These are phyloP conservation scores for Chytridium lagenaria DNA, from an alignment of 371 early-diverging fungal species.

Conservation along the genomic window DNA sequence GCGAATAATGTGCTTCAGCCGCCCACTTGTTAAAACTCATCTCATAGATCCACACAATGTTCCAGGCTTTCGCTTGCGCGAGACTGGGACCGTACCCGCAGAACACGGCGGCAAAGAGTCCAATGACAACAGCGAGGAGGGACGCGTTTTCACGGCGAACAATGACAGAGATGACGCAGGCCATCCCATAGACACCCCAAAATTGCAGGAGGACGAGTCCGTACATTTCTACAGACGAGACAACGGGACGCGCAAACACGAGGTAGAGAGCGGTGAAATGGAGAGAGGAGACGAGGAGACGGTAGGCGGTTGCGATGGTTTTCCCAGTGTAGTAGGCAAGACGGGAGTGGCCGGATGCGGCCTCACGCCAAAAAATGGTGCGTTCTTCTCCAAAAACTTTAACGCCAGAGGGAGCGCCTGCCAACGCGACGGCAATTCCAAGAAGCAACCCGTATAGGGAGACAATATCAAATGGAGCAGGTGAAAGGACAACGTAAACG, in stretches of 20 bases:
- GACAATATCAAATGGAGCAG: background rate
- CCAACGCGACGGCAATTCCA: slow-evolving; percentile 47
- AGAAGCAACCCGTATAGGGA: slow-evolving; percentile 44
- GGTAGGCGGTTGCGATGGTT: slow-evolving; percentile 41
- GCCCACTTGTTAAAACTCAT: slow-evolving; percentile 53
- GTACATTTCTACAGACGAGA: slow-evolving; percentile 38
- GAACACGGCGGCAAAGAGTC: slow-evolving; percentile 51
- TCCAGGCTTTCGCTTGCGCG: slow-evolving; percentile 45
- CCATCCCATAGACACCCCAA: slow-evolving; percentile 56
- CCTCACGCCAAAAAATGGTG: slow-evolving; percentile 47
- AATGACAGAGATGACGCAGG: slow-evolving; percentile 44
- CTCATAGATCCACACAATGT: slow-evolving; percentile 46
- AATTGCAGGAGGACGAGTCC: slow-evolving; percentile 44
- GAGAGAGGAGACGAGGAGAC: slow-evolving; percentile 38
- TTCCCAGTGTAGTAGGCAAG: slow-evolving; percentile 52
- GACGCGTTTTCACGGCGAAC: slow-evolving; percentile 50
- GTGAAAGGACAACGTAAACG: background rate
- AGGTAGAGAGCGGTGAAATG: slow-evolving; percentile 42
- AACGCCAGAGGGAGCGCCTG: slow-evolving; percentile 50
- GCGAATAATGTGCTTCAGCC: slow-evolving; percentile 45
- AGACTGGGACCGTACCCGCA: slow-evolving; percentile 54
- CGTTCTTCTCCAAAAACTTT: slow-evolving; percentile 55
- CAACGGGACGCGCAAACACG: slow-evolving; percentile 46
- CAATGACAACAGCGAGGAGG: slow-evolving; percentile 47
- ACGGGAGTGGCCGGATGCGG: slow-evolving; percentile 43